Conservation (phyloP, 139 green algal genomes). For the Chlamydomonas schloesseri region DNA sequence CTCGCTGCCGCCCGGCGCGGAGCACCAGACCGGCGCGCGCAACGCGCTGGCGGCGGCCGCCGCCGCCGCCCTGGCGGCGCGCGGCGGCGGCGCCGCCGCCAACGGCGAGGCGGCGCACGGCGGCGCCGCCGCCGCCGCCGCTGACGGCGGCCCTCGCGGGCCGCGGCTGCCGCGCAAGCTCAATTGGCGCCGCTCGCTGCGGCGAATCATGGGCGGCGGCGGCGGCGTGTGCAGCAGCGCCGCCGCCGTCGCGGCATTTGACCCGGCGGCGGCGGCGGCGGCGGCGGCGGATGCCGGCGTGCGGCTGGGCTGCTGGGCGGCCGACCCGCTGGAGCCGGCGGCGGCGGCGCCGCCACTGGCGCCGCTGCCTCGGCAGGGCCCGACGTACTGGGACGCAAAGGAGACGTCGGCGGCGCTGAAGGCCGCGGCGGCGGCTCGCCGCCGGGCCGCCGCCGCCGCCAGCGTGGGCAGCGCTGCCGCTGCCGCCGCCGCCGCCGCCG, state of each 20-base stretch:
- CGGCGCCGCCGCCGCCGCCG: too few relatives aligned
- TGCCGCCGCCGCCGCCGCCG: too few relatives aligned
- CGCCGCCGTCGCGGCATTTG: background rate
- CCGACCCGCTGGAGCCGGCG: background rate
- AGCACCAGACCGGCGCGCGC: background rate
- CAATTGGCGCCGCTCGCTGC: slow-evolving; percentile 2
- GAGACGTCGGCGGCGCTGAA: background rate
- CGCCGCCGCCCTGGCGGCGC: background rate
- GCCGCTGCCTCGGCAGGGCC: background rate
- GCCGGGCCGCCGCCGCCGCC: background rate
- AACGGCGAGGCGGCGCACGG: background rate
- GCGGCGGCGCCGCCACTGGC: background rate
- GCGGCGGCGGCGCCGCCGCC: too few relatives aligned
- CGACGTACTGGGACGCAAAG: background rate
- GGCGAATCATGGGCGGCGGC: background rate
- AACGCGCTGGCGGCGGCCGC: background rate
- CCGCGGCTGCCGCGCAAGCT: background rate
- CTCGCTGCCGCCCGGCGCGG: background rate
- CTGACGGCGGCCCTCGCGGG: background rate
- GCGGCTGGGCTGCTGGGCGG: slow-evolving; percentile 2
- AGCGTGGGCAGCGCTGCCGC: background rate
- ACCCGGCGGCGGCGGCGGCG: background rate
- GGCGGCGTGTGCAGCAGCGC: background rate
- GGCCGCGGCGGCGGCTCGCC: too few relatives aligned
- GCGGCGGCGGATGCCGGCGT: background rate